Evolutionary conservation across 441 rosid genomes (phyloP), one percentile per base, ranked within the genome.

Genomic region (Bocquillonia castaneifolia): DNA sequence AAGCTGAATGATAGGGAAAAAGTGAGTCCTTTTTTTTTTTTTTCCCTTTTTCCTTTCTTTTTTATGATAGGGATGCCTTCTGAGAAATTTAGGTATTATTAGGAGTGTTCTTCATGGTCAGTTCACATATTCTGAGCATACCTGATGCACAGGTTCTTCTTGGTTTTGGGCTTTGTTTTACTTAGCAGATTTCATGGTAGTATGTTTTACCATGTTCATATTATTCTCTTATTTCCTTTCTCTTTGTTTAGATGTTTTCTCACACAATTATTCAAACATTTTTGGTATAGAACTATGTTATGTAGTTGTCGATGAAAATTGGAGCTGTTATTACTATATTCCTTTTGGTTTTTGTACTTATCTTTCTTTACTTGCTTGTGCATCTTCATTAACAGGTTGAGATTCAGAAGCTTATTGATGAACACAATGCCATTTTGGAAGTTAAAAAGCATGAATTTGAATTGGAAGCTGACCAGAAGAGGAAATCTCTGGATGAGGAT

Each of bases 1-100:
- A 88, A 83, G 77, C 87, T 94, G 42, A 82, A 85, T 74, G 89
- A 82, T 62, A 84, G 97, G 83, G 96, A 94, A 78, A 87, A 77
- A 79, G 96, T 83, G 77, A 80, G 85, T 54, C 50, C n/a, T 74
- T 75, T 52, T 66, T 37, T 23, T 50, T 42, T 15, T 22, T n/a
- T n/a, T n/a, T n/a, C n/a, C n/a, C n/a, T n/a, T n/a, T n/a, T n/a
- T n/a, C n/a, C n/a, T n/a, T n/a, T n/a, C n/a, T n/a, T n/a, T 25
- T 61, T 14, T 65, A 5, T 53, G 23, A 44, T 42, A 3, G 17
- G 12, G 5, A 40, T 15, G 26, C 15, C 14, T 57, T 34, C 9
- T 45, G 12, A 18, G 20, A 57, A 3, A 56, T 45, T 20, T n/a
- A 20, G 6, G 22, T 13, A 50, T 2, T 7, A 10, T 5, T n/a